Evolutionary conservation across 441 rosid species (phyloP).

Genomic region (Populus hybrid): DNA sequence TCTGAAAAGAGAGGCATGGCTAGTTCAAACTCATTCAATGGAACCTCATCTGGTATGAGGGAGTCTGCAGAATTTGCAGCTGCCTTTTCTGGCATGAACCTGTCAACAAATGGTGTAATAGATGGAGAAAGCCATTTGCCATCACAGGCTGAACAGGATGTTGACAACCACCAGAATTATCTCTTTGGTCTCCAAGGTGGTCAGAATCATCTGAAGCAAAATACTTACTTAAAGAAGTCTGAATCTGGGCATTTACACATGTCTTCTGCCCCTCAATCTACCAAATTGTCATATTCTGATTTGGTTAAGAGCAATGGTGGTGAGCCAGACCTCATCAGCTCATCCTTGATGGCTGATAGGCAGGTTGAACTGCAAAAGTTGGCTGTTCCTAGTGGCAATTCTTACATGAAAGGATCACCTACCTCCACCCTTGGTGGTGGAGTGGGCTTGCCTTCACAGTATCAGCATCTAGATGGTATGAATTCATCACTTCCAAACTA

Average conservation of each 20-base stretch:
- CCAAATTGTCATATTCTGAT: slow-evolving; percentile 30
- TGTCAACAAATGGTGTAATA: slow-evolving; percentile 45
- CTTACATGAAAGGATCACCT: slow-evolving; percentile 65
- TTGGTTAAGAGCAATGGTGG: slow-evolving; percentile 40
- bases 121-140: slow-evolving; percentile 43
- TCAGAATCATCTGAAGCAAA: slow-evolving; percentile 49
- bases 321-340: slow-evolving; percentile 34
- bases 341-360: slow-evolving; percentile 37
- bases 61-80: slow-evolving; percentile 55
- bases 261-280: slow-evolving; percentile 31
- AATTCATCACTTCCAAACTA: slow-evolving; percentile 47
- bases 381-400: slow-evolving; percentile 30
- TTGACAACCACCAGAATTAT: slow-evolving; percentile 44
- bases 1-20: slow-evolving; percentile 58
- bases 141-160: slow-evolving; percentile 43
- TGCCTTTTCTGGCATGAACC: slow-evolving; percentile 67
- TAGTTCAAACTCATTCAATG: slow-evolving; percentile 51
- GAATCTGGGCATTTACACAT: slow-evolving; percentile 48
- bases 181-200: slow-evolving; percentile 53
- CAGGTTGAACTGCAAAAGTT: slow-evolving; percentile 44
- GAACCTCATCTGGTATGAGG: slow-evolving; percentile 42
- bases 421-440: slow-evolving; percentile 49
- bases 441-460: slow-evolving; percentile 47
- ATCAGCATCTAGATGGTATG: slow-evolving; percentile 51
- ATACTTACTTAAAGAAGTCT: slow-evolving; percentile 40